Base-by-base conservation (phyloP, 164 flowering plant species). In the Warburgia ugandensis region DNA sequence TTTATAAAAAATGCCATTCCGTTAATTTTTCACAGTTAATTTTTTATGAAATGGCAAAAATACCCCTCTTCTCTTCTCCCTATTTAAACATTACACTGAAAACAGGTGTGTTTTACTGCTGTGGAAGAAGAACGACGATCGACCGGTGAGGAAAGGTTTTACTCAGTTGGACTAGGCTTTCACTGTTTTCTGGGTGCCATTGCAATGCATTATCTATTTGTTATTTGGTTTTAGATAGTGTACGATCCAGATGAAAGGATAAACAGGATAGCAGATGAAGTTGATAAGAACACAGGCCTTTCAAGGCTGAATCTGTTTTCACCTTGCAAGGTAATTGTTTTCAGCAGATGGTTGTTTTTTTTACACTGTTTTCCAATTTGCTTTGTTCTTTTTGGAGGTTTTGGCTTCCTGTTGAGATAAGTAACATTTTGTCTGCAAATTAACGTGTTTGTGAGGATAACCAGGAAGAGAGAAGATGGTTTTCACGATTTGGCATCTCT, bases 401-500 rank as follows among this genome's bases (percentile, higher is more conserved):
- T 32, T 55, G n/a, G 22, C 8, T 31, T 26, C 6, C 1, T 45
- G 12, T 13, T 10, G 16, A 38, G 5, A 17, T 33, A 11, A 22
- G 5, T 37, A 13, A 45, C 7, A 10, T 39, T 44, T 42, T 37
- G 1, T 55, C 40, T 59, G 58, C 82, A 92, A 96, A 73, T 92
- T 58, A 92, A 87, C 71, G 87, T 85, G 40, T 86, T 92, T 62
- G 55, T 92, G 73, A 80, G 96, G 72, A 92, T 82, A 56, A 85
- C 96, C 23, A 66, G 71, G 17, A 88, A 82, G 62, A 81, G 99
- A 56, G 86, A 77, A 64, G 96, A 92, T 73, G 96, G 99, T n/a
- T 92, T 61, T 72, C 99, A 92, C 77, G 96, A 92, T 67, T 80
- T 92, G 74, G 99, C 96, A 41, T 92, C 99, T 57, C 77, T 92